Base-by-base conservation (phyloP, 495 filamentous ascomycete genomes). In the Hapsidospora chrysogenum region DNA sequence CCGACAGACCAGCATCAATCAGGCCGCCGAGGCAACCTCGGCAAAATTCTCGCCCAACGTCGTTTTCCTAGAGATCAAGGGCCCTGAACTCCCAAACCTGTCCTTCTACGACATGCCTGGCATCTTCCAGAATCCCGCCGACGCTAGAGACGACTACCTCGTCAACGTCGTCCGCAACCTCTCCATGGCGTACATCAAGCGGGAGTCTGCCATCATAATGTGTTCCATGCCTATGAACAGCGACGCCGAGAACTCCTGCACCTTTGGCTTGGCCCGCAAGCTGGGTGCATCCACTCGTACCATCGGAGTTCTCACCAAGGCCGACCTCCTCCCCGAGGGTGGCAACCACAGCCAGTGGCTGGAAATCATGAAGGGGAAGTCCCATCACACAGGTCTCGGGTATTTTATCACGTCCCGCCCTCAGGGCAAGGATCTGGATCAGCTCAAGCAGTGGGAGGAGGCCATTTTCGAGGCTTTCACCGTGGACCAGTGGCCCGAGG, bases 101-200 rank as follows among this genome's bases (percentile, higher is more conserved):
- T 78, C 75, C 0, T 85, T 92, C 40, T 85, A 78, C 41, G 84
- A 92, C 43, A 54, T 92, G 0, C 84, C 84, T 0, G 84, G 84
- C 0, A 70, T 87, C 3, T 83, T 92, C 41, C 71, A 72, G 34
- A 73, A 72, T 0, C 58, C 66, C 0, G 70, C 74, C 25, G 57
- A 71, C 4, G 58, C 66, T 2, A 57, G 73, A n/a, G 73, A 80
- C 19, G 53, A 54, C 0, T 78, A 81, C 33, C 57, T 87, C 0
- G 73, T 80, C 4, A 45, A 53, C 0, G 64, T 85, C 0, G 73
- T 92, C 0, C 64, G 70, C 37, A 80, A 78, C 18, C 50, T 92
- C 0, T 73, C 80, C 0, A 63, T 57, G 17, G 56, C 74, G 2
- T 86, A 86, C 41, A 72, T 87, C 3, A 49, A 54, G 0, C 63